These are phyloP conservation scores for Spiraea crenata DNA, from an alignment of 331 rosid species.

Conservation along the genomic window DNA sequence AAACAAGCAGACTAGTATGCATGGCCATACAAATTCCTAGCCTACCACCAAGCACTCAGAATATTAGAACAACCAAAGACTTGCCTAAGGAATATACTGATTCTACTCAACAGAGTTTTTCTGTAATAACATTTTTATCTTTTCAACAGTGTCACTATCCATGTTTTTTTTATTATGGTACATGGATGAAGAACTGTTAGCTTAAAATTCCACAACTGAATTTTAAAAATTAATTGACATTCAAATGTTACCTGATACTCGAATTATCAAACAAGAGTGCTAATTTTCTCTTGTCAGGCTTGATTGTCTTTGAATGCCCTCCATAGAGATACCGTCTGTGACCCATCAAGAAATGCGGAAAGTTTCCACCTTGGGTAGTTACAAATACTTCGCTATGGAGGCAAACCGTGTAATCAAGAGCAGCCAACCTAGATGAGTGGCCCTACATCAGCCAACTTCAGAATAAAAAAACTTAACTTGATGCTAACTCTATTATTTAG, in stretches of 20 bases:
- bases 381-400: constrained; percentile 94
- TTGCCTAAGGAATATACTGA: no score
- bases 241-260: constrained; percentile 59
- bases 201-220: not conserved
- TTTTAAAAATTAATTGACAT: not conserved
- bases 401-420: constrained; percentile 96
- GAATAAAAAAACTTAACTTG: constrained; percentile 23
- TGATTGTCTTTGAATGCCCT: constrained; percentile 91
- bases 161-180: not conserved
- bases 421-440: constrained; percentile 92
- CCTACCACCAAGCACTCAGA: not conserved
- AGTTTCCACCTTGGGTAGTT: constrained; percentile 97
- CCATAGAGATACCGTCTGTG: constrained; percentile 80
- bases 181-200: not conserved
- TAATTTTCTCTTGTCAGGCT: constrained; percentile 89
- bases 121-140: not conserved
- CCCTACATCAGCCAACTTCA: constrained; percentile 69
- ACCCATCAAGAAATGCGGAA: constrained; percentile 97
- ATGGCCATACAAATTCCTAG: not conserved
- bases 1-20: not conserved
- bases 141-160: not conserved
- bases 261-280: constrained; percentile 71
- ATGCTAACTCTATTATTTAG: not conserved
- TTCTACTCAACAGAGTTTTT: not conserved
- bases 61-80: no score